Base-by-base conservation (phyloP, 2,329 filamentous ascomycete genomes). In the Colletotrichum cuscutae region DNA sequence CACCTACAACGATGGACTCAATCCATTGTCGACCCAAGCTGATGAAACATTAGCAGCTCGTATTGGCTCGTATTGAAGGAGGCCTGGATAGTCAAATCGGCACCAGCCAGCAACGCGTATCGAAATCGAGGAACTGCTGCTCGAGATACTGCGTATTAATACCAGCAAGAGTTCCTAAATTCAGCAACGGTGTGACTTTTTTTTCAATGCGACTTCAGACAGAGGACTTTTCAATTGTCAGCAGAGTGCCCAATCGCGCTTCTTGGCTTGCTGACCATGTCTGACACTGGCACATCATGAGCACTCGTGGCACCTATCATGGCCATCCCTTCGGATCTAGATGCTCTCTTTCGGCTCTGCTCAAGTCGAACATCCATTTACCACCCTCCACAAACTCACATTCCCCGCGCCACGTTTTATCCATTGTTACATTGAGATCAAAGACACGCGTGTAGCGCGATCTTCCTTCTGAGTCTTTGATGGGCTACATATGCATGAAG, bases 241-340 rank as follows among this genome's bases (percentile, higher is more conserved):
- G 71, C 61, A 71, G 28, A 65, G 12, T 49, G 22, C 28, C 71
- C 60, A 65, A 61, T 65, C 60, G 61, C 28, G 46, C n/a, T 26
- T n/a, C 30, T 58, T 46, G 54, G 56, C 12, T 9, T 57, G 61
- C 71, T 65, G 60, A 73, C 66, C 71, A 35, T 73, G 60, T 65
- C 46, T 70, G 66, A 70, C 61, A 65, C 49, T 60, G 67, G 53
- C 61, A 62, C 60, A 58, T 73, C 56, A 65, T 8, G 24, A 24
- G 59, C 32, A 28, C 49, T 61, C 66, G 70, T 72, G 70, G 66
- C 70, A 70, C 66, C 70, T 72, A 61, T 70, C 66, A 70, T 52
- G 19, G 3, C n/a, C 28, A 46, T 35, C 49, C n/a, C 11, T 37
- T 71, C 30, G 53, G 35, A 13, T 61, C 30, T 61, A 56, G 60